Evolutionary conservation across 2,329 filamentous ascomycete species (phyloP), one percentile per base, ranked within the genome.

Genomic region (Fusarium illudens): DNA sequence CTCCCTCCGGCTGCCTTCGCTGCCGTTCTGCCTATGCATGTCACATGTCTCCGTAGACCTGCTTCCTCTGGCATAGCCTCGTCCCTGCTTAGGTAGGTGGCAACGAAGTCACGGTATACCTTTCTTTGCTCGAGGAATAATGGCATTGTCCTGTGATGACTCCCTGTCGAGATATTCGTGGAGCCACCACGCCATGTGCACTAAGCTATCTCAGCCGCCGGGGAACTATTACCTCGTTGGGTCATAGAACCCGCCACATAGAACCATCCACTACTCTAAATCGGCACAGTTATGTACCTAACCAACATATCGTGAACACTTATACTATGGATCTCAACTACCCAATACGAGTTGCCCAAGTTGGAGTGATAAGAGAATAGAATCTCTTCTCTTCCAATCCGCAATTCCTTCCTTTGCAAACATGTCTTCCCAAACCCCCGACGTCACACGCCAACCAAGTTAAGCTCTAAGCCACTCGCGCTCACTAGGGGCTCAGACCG

Each of bases 401-500:
- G 7, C 9, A 17, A 8, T 25, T 13, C 11, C 33, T 36, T 5
- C 7, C 6, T 33, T 17, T 25, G 6, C 9, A 7, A 15, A 6
- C 20, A 17, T 15, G n/a, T 12, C 4, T 19, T 17, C 19, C 20
- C 15, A 17, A 10, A 17, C 27, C 10, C 15, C 42, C 49, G 53
- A 48, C 53, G 39, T 25, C 53, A 56, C 27, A 13, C 53, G 19
- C 37, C 33, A 25, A 32, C 50, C 27, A 20, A 42, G 22, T 42
- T 42, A 30, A 13, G 30, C 30, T 52, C 49, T 37, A 17, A 39
- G 46, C 27, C 42, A 30, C 32, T 54, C 44, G 39, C 46, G 20
- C 25, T 49, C 17, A n/a, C 50, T 54, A 52, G 20, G n/a, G 19
- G 34, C 48, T 53, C 56, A 37, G 49, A 36, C 64, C 51, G 55